phyloP scores from a whole-genome alignment of 371 early-diverging fungal species.

The Chytridium lagenaria region DNA sequence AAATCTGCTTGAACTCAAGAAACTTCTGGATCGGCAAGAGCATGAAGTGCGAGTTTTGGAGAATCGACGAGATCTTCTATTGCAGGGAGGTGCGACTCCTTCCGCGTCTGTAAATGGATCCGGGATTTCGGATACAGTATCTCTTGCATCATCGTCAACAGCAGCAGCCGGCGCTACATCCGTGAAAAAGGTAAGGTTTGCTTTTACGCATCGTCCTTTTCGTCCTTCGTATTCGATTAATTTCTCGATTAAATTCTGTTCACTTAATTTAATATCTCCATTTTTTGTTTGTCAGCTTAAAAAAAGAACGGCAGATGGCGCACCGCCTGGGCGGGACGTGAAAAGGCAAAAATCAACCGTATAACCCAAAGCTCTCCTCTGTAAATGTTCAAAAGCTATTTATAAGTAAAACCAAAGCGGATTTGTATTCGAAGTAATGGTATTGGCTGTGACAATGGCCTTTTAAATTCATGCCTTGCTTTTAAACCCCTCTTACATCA shows the following conservation, averaged over 20 bases:
- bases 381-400: neutral
- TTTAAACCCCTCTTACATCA: no score
- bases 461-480: no score
- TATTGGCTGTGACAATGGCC: no score
- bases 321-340: neutral
- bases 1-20: slow-evolving; percentile 79
- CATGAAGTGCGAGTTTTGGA: slow-evolving; percentile 53
- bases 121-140: neutral
- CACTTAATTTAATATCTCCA: no score
- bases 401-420: slow-evolving; percentile 1
- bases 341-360: slow-evolving; percentile 9
- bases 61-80: slow-evolving; percentile 11
- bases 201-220: neutral
- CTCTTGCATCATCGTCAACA: no score
- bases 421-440: no score
- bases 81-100: neutral
- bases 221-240: neutral
- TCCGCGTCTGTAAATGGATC: neutral
- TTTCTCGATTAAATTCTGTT: no score
- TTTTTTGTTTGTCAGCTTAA: slow-evolving; percentile 1
- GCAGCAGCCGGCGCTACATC: neutral
- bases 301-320: slow-evolving; percentile 4
- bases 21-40: slow-evolving; percentile 79
- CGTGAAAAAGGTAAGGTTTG: slow-evolving; percentile 20
- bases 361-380: neutral